Evolutionary conservation across 2,329 filamentous ascomycete genomes (phyloP), one percentile per base, ranked within the genome.

Genomic region (Colletotrichum australisinense): DNA sequence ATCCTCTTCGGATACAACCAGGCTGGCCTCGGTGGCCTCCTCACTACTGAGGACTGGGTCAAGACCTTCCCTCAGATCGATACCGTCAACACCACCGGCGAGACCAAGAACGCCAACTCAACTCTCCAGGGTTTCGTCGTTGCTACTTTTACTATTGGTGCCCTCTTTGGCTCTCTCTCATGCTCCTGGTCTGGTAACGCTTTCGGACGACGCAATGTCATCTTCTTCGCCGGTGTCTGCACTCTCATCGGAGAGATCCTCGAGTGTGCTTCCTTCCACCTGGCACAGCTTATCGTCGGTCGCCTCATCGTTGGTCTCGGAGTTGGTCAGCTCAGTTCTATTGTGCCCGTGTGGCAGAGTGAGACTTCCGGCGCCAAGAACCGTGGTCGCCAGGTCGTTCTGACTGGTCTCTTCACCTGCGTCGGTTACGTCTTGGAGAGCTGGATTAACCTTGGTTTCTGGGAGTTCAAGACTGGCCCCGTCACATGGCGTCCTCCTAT

Each of bases 381-480:
- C 75, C 82, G 86, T 38, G 87, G 87, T 38, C 78, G 78, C n/a
- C 79, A 83, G 66, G 83, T 85, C 52, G 81, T 84, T 16, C 76
- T 84, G 1, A 79, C 80, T 19, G 83, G 74, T 19, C 71, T 75
- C 35, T 75, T 75, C 32, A 75, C 72, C 24, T 74, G 74, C 55
- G 52, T 73, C 22, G 74, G 74, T n/a, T 75, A 75, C 69, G 82
- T 83, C 5, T 78, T 86, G 24, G 83, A 83, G 62, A 82, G 83
- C 12, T 87, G 85, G 85, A 83, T 86, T 74, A 81, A 86, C 77
- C 79, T 86, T 22, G 85, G 82, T n/a, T 86, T 86, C 76, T 85
- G 72, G 71, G 76, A 80, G 67, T 77, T 79, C 75, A 73, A 79
- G 42, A 70, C 70, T 12, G 78, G 78, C 4, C 75, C 78, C 19